Conservation (phyloP, 78 protist species). For the Protostelium mycophagum region DNA sequence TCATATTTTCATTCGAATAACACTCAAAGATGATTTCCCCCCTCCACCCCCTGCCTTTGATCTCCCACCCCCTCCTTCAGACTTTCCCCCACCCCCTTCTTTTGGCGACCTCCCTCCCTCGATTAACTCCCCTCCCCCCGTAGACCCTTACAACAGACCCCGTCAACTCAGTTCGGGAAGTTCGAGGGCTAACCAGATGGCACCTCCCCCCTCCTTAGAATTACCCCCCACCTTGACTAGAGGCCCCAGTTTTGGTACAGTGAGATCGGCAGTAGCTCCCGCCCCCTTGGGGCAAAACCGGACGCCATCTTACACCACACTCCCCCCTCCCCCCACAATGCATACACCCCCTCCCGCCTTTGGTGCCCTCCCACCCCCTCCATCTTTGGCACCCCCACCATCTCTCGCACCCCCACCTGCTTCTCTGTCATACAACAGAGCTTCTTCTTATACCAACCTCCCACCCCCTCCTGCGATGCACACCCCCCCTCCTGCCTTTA, state of each 20-base stretch:
- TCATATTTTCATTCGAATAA: neutral
- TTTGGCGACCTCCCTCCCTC: neutral
- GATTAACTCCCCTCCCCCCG: neutral
- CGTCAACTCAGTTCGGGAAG: no score
- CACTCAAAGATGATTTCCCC: neutral
- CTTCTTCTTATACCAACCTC: neutral
- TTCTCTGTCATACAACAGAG: neutral
- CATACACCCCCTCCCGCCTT: neutral
- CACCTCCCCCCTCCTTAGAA: neutral
- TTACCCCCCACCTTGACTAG: neutral
- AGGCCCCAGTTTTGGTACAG: no score
- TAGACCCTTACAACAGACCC: no score
- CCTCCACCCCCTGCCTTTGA: neutral
- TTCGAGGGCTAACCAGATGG: no score
- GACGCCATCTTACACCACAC: no score
- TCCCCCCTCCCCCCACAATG: no score
- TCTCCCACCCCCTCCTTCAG: neutral
- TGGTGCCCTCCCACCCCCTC: neutral
- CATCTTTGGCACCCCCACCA: neutral
- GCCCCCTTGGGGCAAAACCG: no score
- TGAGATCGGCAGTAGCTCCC: no score
- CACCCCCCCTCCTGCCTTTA: neutral
- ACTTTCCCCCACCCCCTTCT: neutral
- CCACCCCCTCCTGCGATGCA: neutral
- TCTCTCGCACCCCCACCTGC: neutral